Base-by-base conservation (phyloP, 805 yeast species). In the Starmerella khaoyaiensis region DNA sequence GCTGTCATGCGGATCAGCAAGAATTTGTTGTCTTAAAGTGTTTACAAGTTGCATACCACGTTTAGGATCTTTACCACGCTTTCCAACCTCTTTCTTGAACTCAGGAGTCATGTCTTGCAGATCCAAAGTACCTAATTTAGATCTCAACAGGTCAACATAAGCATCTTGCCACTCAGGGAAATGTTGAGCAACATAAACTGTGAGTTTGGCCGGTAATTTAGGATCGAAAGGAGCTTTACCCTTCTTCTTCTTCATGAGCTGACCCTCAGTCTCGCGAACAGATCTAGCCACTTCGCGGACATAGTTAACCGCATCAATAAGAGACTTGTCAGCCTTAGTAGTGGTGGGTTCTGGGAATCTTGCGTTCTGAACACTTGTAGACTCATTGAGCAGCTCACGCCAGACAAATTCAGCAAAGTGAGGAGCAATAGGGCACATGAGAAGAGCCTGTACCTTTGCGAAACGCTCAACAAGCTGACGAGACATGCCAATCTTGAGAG, bases 21-120 rank as follows among this genome's bases (percentile, higher is more conserved):
- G 62, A 48, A 90, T 68, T 64, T 93, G 75, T 56, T 77, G 81
- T 62, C 90, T 86, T 59, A 90, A 66, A 50, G 73, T 65, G 47
- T 87, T 76, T 44, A 90, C 84, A 60, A 86, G 87, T 42, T 97
- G 97, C 97, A 90, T 90, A 42, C 94, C 96, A 52, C 93, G 78
- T 71, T 90, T 90, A 80, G 86, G 81, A 54, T 90, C 97, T n/a
- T n/a, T n/a, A 12, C 67, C 67, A 10, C 60, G 47, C 42, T 59
- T 54, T 35, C 58, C 53, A 20, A 62, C 67, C 37, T 54, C 50
- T 44, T 54, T 52, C 48, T 60, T 59, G 50, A 62, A 52, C 16
- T 57, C 63, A 9, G 57, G 57, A 20, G 58, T 45, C 50, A 59
- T 55, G 20, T 55, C 56, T 39, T 57, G 42, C 33, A 57, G 49